Base-by-base conservation (phyloP, 257 asterid genomes). In the Anisodus acutangulus region DNA sequence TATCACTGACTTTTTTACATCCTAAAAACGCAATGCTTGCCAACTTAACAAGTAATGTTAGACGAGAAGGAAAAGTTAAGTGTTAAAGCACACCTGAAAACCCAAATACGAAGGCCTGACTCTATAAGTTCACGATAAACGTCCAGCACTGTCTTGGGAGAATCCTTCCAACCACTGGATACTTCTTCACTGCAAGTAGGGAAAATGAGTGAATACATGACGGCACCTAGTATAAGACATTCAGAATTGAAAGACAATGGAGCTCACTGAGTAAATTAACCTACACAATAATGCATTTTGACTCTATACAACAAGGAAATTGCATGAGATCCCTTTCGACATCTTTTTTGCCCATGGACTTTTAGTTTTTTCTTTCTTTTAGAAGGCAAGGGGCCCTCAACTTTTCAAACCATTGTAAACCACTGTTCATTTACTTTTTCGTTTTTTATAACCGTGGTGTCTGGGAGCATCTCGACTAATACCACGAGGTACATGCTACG, bases 71-170 rank as follows among this genome's bases (percentile, higher is more conserved):
- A 68, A n/a, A 57, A 84, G 85, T 45, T 26, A 80, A 82, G 86
- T 72, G 62, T 59, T 7, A 53, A 53, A 57, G 51, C 83, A 85
- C 85, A 97, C 99, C 99, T 97, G 95, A 97, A 95, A 83, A 95
- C 90, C 99, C 98, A 97, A 80, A 95, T 92, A 69, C 98, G 97
- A 83, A 95, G 90, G 58, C 97, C 97, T 0, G 90, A 69, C 11
- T 76, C 92, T 82, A 97, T 81, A 84, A 97, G 93, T 92, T 97
- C 97, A 3, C 85, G 93, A 88, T 93, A 93, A 85, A 97, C 79
- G 22, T 95, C 84, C 87, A 97, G 91, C 83, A 95, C 91, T 16
- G 99, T 88, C 5, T 66, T 83, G 81, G 98, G 93, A 78, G 93
- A 90, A 89, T 97, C 98, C 87, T 92, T 87, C 99, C 99, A 97